Evolutionary conservation across 176 grass and related monocot species (phyloP).

Genomic region (Dactylis glomerata): DNA sequence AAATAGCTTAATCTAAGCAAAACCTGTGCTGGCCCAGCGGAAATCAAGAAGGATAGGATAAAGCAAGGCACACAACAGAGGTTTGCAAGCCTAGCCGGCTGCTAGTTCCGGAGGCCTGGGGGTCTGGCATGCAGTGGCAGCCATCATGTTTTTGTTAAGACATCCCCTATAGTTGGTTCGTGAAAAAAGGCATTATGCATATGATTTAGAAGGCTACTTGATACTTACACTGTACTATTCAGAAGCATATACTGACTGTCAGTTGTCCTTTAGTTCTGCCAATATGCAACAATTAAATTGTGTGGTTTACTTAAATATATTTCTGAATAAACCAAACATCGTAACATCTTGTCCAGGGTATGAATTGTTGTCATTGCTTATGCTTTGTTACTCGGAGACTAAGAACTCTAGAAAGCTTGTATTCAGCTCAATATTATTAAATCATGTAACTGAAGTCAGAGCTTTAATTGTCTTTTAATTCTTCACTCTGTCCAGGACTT

Average conservation of each 20-base stretch:
- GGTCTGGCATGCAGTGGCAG: background rate
- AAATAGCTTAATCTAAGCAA: no score
- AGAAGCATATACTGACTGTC: background rate
- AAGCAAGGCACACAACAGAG: background rate
- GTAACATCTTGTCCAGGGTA: background rate
- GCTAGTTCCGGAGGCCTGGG: background rate
- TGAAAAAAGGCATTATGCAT: background rate
- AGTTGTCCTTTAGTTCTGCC: background rate
- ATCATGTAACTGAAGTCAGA: background rate
- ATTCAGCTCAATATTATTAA: background rate
- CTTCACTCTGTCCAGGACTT: background rate
- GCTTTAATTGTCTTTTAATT: background rate
- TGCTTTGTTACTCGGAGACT: background rate
- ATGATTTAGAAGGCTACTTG: background rate
- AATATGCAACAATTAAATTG: background rate
- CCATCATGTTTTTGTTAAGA: background rate
- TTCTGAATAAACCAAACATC: background rate
- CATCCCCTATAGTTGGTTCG: background rate
- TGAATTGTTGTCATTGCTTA: background rate
- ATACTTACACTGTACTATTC: background rate
- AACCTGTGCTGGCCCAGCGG: no score
- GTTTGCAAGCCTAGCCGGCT: background rate
- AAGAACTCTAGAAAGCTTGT: background rate
- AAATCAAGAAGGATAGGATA: no score
- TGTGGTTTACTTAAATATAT: background rate